Evolutionary conservation across 2,329 filamentous ascomycete species (phyloP), one percentile per base, ranked within the genome.

Genomic region (Verticillium longisporum): DNA sequence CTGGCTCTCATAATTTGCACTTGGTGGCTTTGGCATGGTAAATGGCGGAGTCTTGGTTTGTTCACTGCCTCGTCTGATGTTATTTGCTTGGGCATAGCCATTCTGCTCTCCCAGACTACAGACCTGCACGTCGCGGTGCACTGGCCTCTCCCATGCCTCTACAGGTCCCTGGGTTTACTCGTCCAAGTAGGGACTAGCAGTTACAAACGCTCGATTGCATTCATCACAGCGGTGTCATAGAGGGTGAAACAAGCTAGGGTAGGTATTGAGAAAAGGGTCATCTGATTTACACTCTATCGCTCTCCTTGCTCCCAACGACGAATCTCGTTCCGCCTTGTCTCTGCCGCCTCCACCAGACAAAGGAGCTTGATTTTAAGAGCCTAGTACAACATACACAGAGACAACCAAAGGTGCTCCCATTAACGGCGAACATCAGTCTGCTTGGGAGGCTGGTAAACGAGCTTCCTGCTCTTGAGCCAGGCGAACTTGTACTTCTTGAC

Each of bases 401-500:
- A 64, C 62, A 63, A 66, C 63, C 64, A 60, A 53, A 59, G 34
- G 58, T 66, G 67, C 68, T 61, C 62, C 64, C 36, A 34, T 70
- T 78, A 84, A 69, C 73, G 74, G 72, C 83, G 82, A 68, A 77
- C 71, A 59, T 70, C 70, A 71, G 73, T 74, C 64, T 77, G 77
- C 73, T 82, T 80, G 60, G 92, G 92, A 66, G 92, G 91, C 75
- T 88, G 90, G 81, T 96, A 97, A 70, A 87, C 83, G 70, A 98
- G 81, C 88, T 98, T 97, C 74, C 95, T 89, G 71, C 92, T 90
- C 89, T 99, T 99, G 77, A 99, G 81, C 72, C 90, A 88, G 63
- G 92, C 85, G 95, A 95, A 99, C 88, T 98, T 99, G 88, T 99
- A 99, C 82, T 93, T 88, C 90, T 99, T 99, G 68, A 98, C 89